A percentile compares a stretch with the other conserved stretches of the same genome.
phyloP scores from a whole-genome alignment of 2,329 filamentous ascomycete species.

The Xylaria polymorpha region DNA sequence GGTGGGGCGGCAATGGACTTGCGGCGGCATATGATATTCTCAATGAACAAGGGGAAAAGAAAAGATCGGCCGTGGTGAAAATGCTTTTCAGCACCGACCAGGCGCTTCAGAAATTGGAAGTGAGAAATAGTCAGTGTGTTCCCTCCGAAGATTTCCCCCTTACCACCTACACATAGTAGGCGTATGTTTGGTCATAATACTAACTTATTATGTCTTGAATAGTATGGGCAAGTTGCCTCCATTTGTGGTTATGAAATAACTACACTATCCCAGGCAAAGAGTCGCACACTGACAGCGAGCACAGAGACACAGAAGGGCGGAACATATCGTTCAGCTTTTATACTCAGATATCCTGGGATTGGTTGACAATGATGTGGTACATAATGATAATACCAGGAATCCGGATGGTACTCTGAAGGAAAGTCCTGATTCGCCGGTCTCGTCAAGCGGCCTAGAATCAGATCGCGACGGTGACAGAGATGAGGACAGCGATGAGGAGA shows the following conservation, averaged over 20 bases:
- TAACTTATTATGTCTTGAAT: slow-evolving; percentile 3
- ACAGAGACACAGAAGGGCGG: slow-evolving; percentile 23
- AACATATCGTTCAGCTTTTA: slow-evolving; percentile 35
- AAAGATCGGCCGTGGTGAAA: slow-evolving; percentile 27
- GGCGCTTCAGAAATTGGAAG: not conserved
- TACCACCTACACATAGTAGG: not conserved
- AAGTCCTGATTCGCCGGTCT: not conserved
- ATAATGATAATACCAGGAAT: not conserved
- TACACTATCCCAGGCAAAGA: no score
- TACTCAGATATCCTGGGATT: slow-evolving; percentile 4
- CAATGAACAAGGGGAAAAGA: not conserved
- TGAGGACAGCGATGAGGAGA: not conserved
- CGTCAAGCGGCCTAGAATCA: not conserved
- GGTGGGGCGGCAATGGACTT: slow-evolving; percentile 36
- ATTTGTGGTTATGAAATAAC: not conserved
- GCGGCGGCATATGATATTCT: slow-evolving; percentile 24
- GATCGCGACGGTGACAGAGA: not conserved
- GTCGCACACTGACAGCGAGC: not conserved
- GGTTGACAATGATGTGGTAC: not conserved
- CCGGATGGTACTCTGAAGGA: not conserved
- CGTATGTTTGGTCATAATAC: not conserved
- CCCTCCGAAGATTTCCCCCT: not conserved
- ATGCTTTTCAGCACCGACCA: not conserved
- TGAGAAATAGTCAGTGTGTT: slow-evolving; percentile 8
- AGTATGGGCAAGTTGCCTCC: slow-evolving; percentile 24